Evolutionary conservation across 2,329 filamentous ascomycete species (phyloP).

Genomic region (Hypoxylon sp.): DNA sequence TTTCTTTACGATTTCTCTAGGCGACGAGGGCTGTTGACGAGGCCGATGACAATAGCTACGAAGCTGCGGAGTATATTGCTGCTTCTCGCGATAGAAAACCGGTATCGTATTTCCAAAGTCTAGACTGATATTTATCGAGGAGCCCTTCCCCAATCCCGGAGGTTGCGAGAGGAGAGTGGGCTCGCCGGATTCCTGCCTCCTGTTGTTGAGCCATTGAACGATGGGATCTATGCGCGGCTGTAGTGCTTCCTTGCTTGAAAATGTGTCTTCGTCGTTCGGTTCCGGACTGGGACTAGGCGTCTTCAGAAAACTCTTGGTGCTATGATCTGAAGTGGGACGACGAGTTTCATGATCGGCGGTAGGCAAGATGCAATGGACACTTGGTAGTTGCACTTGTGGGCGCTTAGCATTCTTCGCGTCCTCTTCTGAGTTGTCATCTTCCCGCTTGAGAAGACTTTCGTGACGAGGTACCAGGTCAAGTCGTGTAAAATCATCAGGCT

Average conservation of each 20-base stretch:
- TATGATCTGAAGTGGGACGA: neutral
- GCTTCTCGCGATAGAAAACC: constrained; percentile 30
- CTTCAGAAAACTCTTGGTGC: neutral
- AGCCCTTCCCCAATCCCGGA: constrained; percentile 16
- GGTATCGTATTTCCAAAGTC: constrained; percentile 10
- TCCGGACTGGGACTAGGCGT: constrained; percentile 44
- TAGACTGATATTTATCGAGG: constrained; percentile 9
- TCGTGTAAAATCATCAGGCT: constrained; percentile 32
- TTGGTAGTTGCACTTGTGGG: constrained; percentile 33
- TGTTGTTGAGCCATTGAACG: constrained; percentile 44
- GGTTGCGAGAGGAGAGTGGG: constrained; percentile 38
- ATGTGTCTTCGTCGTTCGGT: constrained; percentile 29
- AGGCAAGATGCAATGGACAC: constrained; percentile 32
- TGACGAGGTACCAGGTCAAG: constrained; percentile 11
- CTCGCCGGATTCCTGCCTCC: constrained; percentile 34
- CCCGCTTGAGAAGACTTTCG: constrained; percentile 23
- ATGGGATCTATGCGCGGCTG: constrained; percentile 41
- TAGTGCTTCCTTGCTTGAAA: constrained; percentile 16
- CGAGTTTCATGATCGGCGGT: neutral
- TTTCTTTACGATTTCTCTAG: constrained; percentile 17
- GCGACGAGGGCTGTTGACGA: constrained; percentile 12
- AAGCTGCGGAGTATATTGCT: constrained; percentile 15
- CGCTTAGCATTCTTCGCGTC: constrained; percentile 24
- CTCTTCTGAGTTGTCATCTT: constrained; percentile 26
- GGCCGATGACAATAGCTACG: constrained; percentile 3